Percentiles rank a stretch among this genome's conserved stretches.
Evolutionary conservation across 257 asterid species (phyloP).

Genomic region (Euphrasia confusa): DNA sequence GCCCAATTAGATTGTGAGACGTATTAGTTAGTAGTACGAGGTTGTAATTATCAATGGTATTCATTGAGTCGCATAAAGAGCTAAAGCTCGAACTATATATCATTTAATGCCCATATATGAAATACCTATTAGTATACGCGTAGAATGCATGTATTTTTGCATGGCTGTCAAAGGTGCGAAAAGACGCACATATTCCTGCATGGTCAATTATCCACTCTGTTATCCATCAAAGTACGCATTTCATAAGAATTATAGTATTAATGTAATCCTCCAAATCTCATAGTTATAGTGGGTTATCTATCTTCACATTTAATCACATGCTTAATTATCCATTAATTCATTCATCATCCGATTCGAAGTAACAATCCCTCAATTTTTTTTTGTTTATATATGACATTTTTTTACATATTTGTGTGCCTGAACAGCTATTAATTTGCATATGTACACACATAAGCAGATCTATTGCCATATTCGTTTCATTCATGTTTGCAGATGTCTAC

Average conservation of each 20-base stretch:
- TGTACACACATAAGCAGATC: neutral
- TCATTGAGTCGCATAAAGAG: neutral
- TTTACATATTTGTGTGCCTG: neutral
- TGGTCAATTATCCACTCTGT: neutral
- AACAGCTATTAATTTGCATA: neutral
- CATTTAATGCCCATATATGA: slow-evolving; percentile 1
- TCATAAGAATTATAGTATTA: neutral
- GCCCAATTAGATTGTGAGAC: neutral
- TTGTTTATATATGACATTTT: neutral
- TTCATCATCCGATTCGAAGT: neutral
- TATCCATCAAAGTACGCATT: neutral
- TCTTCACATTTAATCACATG: neutral
- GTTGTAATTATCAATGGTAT: neutral
- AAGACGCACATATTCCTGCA: neutral
- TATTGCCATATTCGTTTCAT: neutral
- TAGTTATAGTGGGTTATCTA: neutral
- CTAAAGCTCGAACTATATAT: neutral
- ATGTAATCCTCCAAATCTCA: neutral
- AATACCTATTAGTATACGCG: neutral
- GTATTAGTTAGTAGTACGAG: neutral
- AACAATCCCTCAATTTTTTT: neutral
- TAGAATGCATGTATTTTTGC: neutral
- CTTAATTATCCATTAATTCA: neutral
- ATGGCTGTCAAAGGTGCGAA: neutral
- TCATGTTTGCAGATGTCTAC: slow-evolving; percentile 1